Base-by-base conservation (phyloP, 768 basidiomycete species). In the Lentinula sp. region DNA sequence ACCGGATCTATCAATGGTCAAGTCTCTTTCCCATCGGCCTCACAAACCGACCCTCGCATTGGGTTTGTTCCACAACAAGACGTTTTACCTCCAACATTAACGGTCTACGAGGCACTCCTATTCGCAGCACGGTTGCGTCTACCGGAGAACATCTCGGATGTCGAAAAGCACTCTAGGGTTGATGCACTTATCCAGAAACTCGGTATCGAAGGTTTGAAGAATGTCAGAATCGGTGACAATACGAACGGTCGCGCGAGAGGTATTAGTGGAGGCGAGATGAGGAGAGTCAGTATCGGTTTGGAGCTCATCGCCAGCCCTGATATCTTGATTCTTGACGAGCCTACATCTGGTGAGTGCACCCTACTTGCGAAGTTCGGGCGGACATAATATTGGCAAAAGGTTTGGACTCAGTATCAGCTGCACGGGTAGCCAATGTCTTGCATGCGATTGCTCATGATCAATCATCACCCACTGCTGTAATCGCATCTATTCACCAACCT, bases 51-150 rank as follows among this genome's bases (percentile, higher is more conserved):
- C 49, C 59, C 18, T 42, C 65, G 39, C 53, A 80, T 95, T 15
- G 92, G 90, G 4, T 95, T 93, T 68, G 92, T 95, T 16, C 89
- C 93, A 31, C 88, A 96, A 74, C 85, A 89, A 64, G 94, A 95
- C 66, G 78, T 94, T 51, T 80, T 95, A 8, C 91, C 93, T 1
- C 75, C 89, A 0, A 84, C 84, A 45, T 77, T 91, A n/a, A 91
- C 92, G 0, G 90, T 92, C 2, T 83, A 82, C 45, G 93, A 95
- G 72, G 84, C 91, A 0, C 79, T 98, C 18, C 72, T 90, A 13
- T 95, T 97, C 65, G 93, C 91, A 11, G 93, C 95, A 6, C 82
- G 87, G 28, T 80, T 97, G 7, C 88, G 93, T 3, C 76, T 98
- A 0, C 91, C 94, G 0, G 91, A 93, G 69, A 82, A 77, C 46